phyloP scores from a whole-genome alignment of 805 yeast genomes.

The Saccharomycopsis babjevae region DNA sequence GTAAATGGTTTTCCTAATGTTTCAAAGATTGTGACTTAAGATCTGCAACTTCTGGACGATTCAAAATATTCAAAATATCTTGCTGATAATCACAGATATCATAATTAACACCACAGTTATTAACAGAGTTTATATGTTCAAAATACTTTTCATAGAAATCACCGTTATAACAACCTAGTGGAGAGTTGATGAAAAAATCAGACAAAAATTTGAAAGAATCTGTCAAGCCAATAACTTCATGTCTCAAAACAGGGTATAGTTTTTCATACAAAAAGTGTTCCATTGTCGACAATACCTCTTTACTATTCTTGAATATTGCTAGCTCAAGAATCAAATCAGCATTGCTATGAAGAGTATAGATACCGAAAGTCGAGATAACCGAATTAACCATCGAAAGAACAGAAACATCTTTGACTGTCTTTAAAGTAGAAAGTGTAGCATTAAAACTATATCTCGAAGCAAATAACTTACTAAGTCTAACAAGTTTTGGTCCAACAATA shows the following conservation, averaged over 20 bases:
- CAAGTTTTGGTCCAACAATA: neutral
- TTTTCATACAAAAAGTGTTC: constrained; percentile 34
- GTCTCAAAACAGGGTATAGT: constrained; percentile 44
- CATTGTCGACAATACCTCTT: constrained; percentile 29
- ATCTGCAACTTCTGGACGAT: constrained; percentile 23
- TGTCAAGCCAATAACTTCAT: constrained; percentile 65
- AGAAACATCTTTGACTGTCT: neutral
- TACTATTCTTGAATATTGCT: constrained; percentile 25
- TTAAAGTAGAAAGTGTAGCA: neutral
- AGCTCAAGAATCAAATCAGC: neutral
- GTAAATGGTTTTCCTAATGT: neutral
- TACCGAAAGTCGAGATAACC: neutral
- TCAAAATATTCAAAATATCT: constrained; percentile 29
- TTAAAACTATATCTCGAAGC: neutral
- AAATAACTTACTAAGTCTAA: neutral
- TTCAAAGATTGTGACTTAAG: neutral
- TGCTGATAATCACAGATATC: constrained; percentile 44
- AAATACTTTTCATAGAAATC: constrained; percentile 76
- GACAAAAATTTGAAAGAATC: constrained; percentile 69
- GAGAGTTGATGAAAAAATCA: constrained; percentile 72
- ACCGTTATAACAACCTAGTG: constrained; percentile 74
- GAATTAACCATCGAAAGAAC: neutral
- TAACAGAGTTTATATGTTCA: constrained; percentile 45
- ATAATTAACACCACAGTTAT: constrained; percentile 42
- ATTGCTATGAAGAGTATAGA: neutral